These are phyloP conservation scores for Kluyveromyces marxianus DNA, from an alignment of 1,139 yeast species.

Conservation along the genomic window DNA sequence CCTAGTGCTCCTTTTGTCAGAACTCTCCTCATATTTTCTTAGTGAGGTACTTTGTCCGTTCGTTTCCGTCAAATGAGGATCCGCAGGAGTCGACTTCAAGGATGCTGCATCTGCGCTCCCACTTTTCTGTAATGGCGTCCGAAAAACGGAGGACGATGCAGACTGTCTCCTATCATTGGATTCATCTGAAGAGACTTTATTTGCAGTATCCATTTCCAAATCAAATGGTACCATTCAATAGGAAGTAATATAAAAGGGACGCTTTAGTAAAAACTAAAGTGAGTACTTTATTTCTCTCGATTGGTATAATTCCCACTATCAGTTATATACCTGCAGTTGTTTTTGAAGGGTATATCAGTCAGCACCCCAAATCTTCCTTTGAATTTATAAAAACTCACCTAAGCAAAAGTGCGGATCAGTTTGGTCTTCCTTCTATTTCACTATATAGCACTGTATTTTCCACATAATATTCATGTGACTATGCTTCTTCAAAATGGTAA, in stretches of 20 bases:
- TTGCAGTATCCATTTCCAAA: neutral
- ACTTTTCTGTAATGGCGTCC: slow-evolving; percentile 7
- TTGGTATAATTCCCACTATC: no score
- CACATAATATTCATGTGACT: no score
- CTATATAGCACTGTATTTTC: no score
- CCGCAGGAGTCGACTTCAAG: slow-evolving; percentile 46
- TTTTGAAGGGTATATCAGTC: no score
- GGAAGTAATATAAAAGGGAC: neutral
- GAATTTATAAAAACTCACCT: no score
- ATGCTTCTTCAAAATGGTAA: no score
- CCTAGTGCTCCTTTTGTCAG: slow-evolving; percentile 8
- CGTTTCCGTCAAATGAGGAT: slow-evolving; percentile 50
- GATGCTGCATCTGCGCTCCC: slow-evolving; percentile 15
- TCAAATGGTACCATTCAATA: neutral
- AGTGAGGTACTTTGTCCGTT: slow-evolving; percentile 29
- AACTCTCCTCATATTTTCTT: slow-evolving; percentile 1
- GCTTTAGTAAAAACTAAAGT: no score
- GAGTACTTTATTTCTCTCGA: no score
- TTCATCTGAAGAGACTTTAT: neutral
- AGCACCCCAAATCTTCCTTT: no score
- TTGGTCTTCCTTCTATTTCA: no score
- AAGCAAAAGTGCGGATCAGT: no score
- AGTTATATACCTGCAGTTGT: no score
- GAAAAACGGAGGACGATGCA: slow-evolving; percentile 6
- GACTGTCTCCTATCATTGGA: slow-evolving; percentile 1